Percentiles rank a stretch among this genome's conserved stretches.
Evolutionary conservation across 2,329 filamentous ascomycete species (phyloP).

Genomic region (Alternaria incomplexa): DNA sequence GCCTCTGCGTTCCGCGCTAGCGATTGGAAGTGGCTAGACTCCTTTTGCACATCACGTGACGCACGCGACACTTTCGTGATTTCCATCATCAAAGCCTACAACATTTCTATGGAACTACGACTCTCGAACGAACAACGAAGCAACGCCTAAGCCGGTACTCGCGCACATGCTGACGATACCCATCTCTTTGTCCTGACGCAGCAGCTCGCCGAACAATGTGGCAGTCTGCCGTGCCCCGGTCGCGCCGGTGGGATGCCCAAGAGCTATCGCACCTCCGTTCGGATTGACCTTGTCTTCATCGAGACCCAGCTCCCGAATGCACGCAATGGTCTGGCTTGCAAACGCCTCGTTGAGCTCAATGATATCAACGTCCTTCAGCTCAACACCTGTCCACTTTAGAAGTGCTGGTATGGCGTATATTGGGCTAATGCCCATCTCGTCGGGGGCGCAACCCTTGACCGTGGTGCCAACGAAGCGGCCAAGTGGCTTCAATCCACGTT

Average conservation of each 20-base stretch:
- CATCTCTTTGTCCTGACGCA: slow-evolving; percentile 72
- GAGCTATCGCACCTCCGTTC: slow-evolving; percentile 79
- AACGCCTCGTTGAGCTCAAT: slow-evolving; percentile 97
- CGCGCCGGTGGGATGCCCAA: slow-evolving; percentile 79
- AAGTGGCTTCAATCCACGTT: slow-evolving; percentile 85
- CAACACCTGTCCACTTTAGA: slow-evolving; percentile 75
- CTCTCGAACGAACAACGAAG: slow-evolving; percentile 42
- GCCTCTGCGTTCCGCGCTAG: slow-evolving; percentile 2
- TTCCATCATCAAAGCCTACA: not conserved
- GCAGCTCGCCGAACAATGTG: slow-evolving; percentile 74
- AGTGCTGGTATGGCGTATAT: slow-evolving; percentile 78
- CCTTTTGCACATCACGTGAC: not conserved
- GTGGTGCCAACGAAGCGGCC: slow-evolving; percentile 94
- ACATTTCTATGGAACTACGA: slow-evolving; percentile 9
- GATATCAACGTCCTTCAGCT: slow-evolving; percentile 82
- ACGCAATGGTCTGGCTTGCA: slow-evolving; percentile 95
- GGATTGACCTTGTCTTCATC: slow-evolving; percentile 80
- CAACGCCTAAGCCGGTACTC: slow-evolving; percentile 41
- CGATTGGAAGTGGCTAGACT: not conserved
- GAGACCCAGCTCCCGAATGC: slow-evolving; percentile 68
- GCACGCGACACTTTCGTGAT: not conserved
- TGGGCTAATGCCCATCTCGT: slow-evolving; percentile 95
- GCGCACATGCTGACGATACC: slow-evolving; percentile 89
- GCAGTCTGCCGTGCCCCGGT: slow-evolving; percentile 82
- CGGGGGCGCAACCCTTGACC: slow-evolving; percentile 85